Evolutionary conservation across 2,329 filamentous ascomycete species (phyloP), one percentile per base, ranked within the genome.

Genomic region (Xylaria hypoxylon): DNA sequence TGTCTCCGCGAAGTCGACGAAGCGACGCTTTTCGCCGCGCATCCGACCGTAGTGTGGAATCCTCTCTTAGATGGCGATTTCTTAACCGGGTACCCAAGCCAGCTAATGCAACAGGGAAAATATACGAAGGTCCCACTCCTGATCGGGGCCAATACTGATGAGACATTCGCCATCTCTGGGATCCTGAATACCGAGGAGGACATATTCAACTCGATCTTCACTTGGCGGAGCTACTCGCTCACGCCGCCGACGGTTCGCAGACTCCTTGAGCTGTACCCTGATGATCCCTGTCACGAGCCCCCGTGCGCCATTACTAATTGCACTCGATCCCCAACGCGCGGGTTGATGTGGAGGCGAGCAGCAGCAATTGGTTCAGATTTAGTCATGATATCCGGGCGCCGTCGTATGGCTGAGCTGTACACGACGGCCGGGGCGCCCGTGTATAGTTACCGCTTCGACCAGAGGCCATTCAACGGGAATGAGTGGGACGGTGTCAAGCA

Each of bases 401-500:
- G 83, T 31, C 81, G 80, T 60, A 79, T 83, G 73, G 80, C 79
- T 15, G 79, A 84, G 68, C 71, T 81, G 2, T 84, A 78, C 63
- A 71, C 81, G 0, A 66, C 69, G 4, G 75, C 71, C 0, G 75
- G 75, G 1, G 68, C 76, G 19, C 64, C 76, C 3, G 81, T 84
- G 0, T 85, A 80, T 68, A 83, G 80, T 65, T 86, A 85, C 74
- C 81, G 83, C 1, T 85, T 85, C 62, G 83, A 85, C 69, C 82
- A 83, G 62, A 75, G 77, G n/a, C 74, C 78, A 24, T 84, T 81
- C 77, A 79, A 81, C 65, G 77, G 79, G 6, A 70, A 72, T 2
- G 76, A 77, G 15, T 79, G 80, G 66, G 78, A 79, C 7, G 82
- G 81, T 2, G 79, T 81, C 19, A 79, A 79, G 62, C 84, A 86